Base-by-base conservation (phyloP, 2,329 filamentous ascomycete genomes). In the Rosellinia necatrix region DNA sequence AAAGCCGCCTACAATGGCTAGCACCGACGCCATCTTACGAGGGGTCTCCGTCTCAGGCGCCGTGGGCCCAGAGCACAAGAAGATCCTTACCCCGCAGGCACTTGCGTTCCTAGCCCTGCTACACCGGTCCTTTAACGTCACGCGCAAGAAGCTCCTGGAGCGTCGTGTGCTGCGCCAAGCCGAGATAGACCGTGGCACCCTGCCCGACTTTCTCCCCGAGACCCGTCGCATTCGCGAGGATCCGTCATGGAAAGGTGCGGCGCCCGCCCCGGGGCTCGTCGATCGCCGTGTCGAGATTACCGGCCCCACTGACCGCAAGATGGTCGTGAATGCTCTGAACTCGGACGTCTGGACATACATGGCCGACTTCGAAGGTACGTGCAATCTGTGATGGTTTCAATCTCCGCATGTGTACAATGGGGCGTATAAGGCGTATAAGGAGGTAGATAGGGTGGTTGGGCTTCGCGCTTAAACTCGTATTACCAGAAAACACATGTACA, bases 301-400 rank as follows among this genome's bases (percentile, higher is more conserved):
- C 4, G 94, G 94, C 7, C 94, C 94, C 1, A 97, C 92, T 6
- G 94, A 97, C 76, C 85, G 94, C 66, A 99, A 97, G 84, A 99
- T 99, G 94, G 92, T 97, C 43, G 91, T 97, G 61, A 99, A 99
- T 74, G 94, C 94, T 8, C 72, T 97, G 72, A 99, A 97, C 76
- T 88, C 93, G 41, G 85, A 97, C 70, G 94, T 97, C 21, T 97
- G 90, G 89, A 97, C 93, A 53, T 99, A 97, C 71, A 99, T 99
- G 94, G 94, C 94, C 43, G 94, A 99, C 76, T 96, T 99, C 66
- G 94, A 99, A 78, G 93, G 92, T 94, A 75, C 68, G 82, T 55
- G 6, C n/a, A 5, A 5, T 73, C 10, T 17, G 34, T 10, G 22
- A n/a, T n/a, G n/a, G n/a, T n/a, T n/a, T n/a, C n/a, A n/a, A n/a